These are phyloP conservation scores for Suillus alpinus DNA, from an alignment of 768 basidiomycete genomes.

Conservation along the genomic window DNA sequence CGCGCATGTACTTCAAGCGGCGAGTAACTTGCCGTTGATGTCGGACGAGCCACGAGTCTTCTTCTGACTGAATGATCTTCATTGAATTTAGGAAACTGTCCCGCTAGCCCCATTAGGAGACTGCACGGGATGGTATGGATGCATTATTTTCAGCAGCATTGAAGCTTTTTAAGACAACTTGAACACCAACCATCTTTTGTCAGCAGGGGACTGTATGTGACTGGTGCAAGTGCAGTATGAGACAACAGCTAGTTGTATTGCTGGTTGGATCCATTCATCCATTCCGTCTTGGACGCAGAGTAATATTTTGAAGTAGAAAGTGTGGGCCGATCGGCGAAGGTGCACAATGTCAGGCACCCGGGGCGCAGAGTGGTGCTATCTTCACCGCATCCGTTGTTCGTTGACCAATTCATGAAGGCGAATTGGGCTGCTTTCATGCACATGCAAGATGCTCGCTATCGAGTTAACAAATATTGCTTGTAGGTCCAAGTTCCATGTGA, in stretches of 20 bases:
- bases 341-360: background rate
- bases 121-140: background rate
- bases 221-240: background rate
- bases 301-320: background rate
- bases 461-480: background rate
- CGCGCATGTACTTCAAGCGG: background rate
- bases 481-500: background rate
- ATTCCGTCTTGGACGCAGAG: background rate
- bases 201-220: background rate
- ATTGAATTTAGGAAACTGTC: background rate
- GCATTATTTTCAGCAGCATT: background rate
- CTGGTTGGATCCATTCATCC: background rate
- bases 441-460: background rate
- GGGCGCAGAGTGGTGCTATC: background rate
- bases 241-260: background rate
- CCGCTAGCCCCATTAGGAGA: background rate
- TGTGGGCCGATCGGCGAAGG: background rate
- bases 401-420: background rate
- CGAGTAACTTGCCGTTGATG: background rate
- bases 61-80: background rate
- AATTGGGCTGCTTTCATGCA: background rate
- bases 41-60: background rate
- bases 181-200: background rate
- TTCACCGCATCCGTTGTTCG: background rate
- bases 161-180: background rate